Evolutionary conservation across 768 basidiomycete species (phyloP).

Genomic region (Lactifluus pinguis): DNA sequence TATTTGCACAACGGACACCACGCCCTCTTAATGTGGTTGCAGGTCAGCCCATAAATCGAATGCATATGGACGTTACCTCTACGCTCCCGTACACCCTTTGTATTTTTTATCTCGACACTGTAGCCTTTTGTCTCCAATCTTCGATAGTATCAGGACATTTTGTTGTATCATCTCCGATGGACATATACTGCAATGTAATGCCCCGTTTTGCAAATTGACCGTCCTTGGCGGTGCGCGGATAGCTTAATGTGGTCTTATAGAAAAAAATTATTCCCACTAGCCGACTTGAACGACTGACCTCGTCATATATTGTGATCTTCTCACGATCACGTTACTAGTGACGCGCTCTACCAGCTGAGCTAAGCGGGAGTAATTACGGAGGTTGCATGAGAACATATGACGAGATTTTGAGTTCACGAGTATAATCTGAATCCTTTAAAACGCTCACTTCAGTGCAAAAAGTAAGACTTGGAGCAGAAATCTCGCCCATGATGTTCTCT

Average conservation of each 20-base stretch:
- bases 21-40: not conserved
- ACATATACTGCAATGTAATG: not conserved
- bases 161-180: not conserved
- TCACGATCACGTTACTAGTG: conserved; percentile 37
- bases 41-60: not conserved
- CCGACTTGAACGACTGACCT: conserved; percentile 18
- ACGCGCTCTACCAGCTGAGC: conserved; percentile 51
- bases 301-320: conserved; percentile 1
- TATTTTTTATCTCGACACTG: not conserved
- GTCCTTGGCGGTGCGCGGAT: not conserved
- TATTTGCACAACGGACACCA: not conserved
- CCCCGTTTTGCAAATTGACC: not conserved
- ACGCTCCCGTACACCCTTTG: not conserved
- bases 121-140: not conserved
- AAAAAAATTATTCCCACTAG: conserved; percentile 11
- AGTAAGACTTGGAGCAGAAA: too few species aligned
- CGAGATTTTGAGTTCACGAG: not conserved
- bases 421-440: too few species aligned
- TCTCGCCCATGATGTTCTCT: too few species aligned
- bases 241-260: not conserved
- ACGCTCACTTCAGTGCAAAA: too few species aligned
- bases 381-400: not conserved
- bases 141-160: not conserved
- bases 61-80: not conserved
- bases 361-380: conserved; percentile 21